Evolutionary conservation across 495 filamentous ascomycete species (phyloP), one percentile per base, ranked within the genome.

Genomic region (Amorphotheca resinae): DNA sequence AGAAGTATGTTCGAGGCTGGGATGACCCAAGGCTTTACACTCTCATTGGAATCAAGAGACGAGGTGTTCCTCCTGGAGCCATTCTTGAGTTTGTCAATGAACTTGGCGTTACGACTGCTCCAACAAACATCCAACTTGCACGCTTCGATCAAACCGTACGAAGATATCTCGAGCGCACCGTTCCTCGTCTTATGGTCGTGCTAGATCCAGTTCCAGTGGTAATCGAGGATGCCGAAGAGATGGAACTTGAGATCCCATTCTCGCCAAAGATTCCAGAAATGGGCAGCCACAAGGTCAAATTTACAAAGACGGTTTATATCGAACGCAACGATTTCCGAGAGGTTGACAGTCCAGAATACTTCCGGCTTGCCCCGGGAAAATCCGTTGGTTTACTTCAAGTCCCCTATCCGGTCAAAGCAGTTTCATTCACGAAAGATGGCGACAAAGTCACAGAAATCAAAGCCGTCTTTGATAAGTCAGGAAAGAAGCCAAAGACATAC

Each of bases 251-350:
- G 4, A 55, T 80, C 4, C 81, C 81, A 1, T 84, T 84, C 58
- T 74, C 77, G 11, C 69, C 75, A 1, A 86, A 84, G 57, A 74
- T 80, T 47, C 64, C 74, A 1, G 64, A 61, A 20, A 62, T 72
- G 49, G 73, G 71, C n/a, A 57, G 33, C 44, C 62, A 64, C 52
- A 70, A 65, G 49, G 64, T 93, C 48, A 82, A 82, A 23, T 80
- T 93, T 58, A 87, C 84, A n/a, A 78, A 78, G 59, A 83, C 68
- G 7, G 72, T 95, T 12, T 95, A 91, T 65, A 95, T 98, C 38
- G 91, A 98, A 56, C 80, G 86, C 35, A 78, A 72, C 26, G 91
- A 98, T 59, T 98, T 95, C 69, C 75, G 91, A 25, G 82, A 93
- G 56, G 72, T 79, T 14, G 85, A 89, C 59, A 76, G 72, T 52